A percentile compares a stretch with the other conserved stretches of the same genome.
Evolutionary conservation across 1,284 basidiomycete genomes (phyloP).

Genomic region (Laetiporus sulphureus): DNA sequence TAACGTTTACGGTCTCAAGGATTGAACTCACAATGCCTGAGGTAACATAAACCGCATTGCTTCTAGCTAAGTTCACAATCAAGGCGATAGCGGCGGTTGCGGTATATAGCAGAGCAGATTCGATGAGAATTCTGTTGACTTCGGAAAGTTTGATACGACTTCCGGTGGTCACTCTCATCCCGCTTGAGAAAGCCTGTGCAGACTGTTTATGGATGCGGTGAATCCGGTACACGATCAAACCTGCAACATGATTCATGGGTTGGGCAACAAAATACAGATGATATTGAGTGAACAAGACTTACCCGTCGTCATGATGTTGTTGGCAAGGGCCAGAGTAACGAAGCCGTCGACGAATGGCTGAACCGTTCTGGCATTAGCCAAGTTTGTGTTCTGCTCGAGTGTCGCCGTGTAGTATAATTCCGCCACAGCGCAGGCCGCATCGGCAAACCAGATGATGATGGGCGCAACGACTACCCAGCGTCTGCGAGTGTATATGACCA

Average conservation of each 20-base stretch:
- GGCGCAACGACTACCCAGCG: conserved; percentile 13
- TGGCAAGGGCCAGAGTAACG: neutral
- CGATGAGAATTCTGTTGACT: conserved; percentile 27
- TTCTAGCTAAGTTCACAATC: conserved; percentile 26
- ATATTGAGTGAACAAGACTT: neutral
- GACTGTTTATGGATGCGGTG: conserved; percentile 17
- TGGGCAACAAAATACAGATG: neutral
- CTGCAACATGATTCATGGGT: conserved; percentile 10
- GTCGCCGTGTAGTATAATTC: neutral
- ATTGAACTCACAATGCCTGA: conserved; percentile 1
- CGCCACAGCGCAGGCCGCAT: neutral
- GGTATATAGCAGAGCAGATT: conserved; percentile 35
- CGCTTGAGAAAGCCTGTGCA: neutral
- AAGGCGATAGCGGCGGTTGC: conserved; percentile 28
- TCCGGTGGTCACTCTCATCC: neutral
- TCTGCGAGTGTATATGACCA: conserved; percentile 14
- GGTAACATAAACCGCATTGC: conserved; percentile 26
- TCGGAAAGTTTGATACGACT: neutral
- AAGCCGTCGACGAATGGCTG: neutral
- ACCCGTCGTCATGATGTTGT: neutral
- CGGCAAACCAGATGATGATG: conserved; percentile 17
- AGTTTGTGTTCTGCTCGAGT: neutral
- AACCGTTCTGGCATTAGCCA: neutral
- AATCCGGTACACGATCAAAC: conserved; percentile 30
- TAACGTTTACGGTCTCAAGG: too few relatives aligned